A percentile compares a stretch with the other conserved stretches of the same genome.
Conservation (phyloP, 257 asterid species). For the Primulina tabacum region DNA sequence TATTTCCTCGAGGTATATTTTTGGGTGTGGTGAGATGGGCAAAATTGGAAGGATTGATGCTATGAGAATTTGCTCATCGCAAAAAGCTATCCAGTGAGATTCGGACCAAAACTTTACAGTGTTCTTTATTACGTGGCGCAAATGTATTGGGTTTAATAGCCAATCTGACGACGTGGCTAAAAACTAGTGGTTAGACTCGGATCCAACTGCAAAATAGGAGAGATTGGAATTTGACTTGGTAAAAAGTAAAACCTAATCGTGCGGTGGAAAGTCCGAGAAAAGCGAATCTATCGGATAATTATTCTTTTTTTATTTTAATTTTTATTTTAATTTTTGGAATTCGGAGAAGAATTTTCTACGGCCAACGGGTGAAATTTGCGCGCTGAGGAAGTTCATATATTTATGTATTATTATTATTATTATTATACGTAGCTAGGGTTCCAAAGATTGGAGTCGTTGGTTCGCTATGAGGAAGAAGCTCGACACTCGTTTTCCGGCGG, state of each 20-base stretch:
- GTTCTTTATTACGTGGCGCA: neutral
- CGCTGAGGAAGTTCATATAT: conserved; percentile 20
- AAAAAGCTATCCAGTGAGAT: neutral
- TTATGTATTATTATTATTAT: neutral
- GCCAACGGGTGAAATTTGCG: conserved; percentile 25
- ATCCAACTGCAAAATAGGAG: too few relatives aligned
- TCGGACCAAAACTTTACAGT: neutral
- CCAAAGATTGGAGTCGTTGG: conserved; percentile 25
- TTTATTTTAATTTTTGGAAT: neutral
- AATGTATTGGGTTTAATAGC: neutral
- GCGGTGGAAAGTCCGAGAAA: conserved; percentile 18
- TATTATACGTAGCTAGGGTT: conserved; percentile 36
- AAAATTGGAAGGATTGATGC: too few relatives aligned
- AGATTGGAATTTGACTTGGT: conserved; percentile 10
- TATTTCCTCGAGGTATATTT: too few relatives aligned
- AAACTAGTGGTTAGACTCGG: neutral
- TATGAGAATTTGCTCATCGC: too few relatives aligned
- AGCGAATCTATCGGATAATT: conserved; percentile 19
- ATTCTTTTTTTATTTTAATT: neutral
- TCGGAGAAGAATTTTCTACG: conserved; percentile 30
- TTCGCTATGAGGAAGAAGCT: conserved; percentile 71
- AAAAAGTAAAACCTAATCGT: conserved; percentile 5
- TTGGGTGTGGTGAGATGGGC: too few relatives aligned
- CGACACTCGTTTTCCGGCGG: conserved; percentile 82
- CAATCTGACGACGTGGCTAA: neutral